These are phyloP conservation scores for Phialophora macrospora DNA, from an alignment of 2,329 filamentous ascomycete genomes.

Conservation along the genomic window DNA sequence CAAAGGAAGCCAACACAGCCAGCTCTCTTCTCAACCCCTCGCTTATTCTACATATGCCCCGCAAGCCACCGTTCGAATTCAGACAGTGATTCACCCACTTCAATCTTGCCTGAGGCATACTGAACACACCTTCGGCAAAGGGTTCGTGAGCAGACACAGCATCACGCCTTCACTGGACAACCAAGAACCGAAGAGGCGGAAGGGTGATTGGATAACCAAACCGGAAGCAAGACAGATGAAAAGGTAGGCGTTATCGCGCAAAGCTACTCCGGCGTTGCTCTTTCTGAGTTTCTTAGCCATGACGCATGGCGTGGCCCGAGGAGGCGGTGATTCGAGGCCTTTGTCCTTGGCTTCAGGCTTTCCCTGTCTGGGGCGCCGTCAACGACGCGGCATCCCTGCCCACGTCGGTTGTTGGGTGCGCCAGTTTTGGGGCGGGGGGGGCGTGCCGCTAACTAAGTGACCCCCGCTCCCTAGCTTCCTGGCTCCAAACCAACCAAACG, in stretches of 20 bases:
- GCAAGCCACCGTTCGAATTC: neutral
- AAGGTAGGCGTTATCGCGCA: neutral
- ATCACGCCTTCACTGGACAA: neutral
- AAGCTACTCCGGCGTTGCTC: neutral
- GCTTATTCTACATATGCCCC: constrained; percentile 5
- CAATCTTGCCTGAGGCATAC: neutral
- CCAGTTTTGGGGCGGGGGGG: neutral
- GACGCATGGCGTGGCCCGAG: neutral
- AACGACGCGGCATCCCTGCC: neutral
- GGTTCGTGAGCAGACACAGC: neutral
- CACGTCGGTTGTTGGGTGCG: neutral
- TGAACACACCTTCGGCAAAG: neutral
- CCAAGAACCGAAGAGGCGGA: neutral
- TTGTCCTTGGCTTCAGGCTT: neutral
- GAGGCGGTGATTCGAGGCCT: neutral
- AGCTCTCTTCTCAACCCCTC: constrained; percentile 24
- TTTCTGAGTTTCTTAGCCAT: neutral
- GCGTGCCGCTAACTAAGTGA: too few relatives aligned
- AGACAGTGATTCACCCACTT: constrained; percentile 3
- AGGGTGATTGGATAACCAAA: neutral
- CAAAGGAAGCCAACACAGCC: constrained; percentile 20
- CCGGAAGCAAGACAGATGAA: neutral
- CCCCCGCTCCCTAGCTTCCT: neutral
- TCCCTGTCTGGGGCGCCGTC: neutral
- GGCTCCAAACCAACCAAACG: neutral